Evolutionary conservation across 345 rosid genomes (phyloP), one percentile per base, ranked within the genome.

Genomic region (Gossypium longicalyx): DNA sequence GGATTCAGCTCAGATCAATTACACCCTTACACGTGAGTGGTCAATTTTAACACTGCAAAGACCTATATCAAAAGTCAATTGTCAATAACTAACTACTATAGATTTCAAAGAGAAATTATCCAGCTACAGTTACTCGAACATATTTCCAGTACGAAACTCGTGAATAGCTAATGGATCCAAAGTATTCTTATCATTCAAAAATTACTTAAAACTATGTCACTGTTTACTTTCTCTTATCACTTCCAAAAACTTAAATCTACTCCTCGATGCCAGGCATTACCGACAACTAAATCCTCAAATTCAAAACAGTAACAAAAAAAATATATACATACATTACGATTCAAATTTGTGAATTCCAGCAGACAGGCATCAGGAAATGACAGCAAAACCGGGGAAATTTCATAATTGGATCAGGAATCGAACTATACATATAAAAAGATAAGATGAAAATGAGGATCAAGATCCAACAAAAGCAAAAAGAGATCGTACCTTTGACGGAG

Each of bases 401-500:
- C 57, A 45, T 27, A 61, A 73, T 27, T 47, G n/a, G 47, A 73
- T 61, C 70, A 29, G 1, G 58, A 74, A 23, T n/a, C 75, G 65
- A 58, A 45, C 67, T 12, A 48, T 38, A 34, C 7, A 34, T 5
- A 34, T 34, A 34, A 34, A 43, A 44, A 72, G 54, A 56, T 51
- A 74, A 0, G 8, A 79, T 52, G 54, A 52, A 70, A 73, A 76
- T 41, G 77, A 61, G 77, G 81, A 77, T 79, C 87, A 34, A 78
- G 82, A 83, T 73, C 85, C 72, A 48, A 68, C 23, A 27, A 56
- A 71, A 77, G 74, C 1, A 4, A 65, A 38, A 38, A 60, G 73
- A 75, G 74, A 69, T 73, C 60, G 76, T 65, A 96, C 99, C 99
- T 96, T 67, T 97, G 91, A 73, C 99, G 97, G 78, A 96, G 92